Evolutionary conservation across 768 basidiomycete genomes (phyloP), one percentile per base, ranked within the genome.

Genomic region (Daedaleopsis nitida): DNA sequence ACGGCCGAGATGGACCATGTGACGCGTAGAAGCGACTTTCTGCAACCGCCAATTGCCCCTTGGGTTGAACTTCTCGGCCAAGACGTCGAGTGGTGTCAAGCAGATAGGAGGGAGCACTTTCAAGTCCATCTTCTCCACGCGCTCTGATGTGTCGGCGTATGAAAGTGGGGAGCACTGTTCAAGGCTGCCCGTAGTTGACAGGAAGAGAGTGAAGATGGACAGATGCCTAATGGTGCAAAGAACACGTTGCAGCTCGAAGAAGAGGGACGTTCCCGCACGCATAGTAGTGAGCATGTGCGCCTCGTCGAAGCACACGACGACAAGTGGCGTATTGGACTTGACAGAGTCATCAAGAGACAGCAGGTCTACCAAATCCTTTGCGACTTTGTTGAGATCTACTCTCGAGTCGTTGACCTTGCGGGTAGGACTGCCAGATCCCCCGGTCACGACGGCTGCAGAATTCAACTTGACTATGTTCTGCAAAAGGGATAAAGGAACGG

Each of bases 21-120:
- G 64, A 16, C 65, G 32, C 16, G 52, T 47, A n/a, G 58, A 59
- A 13, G 67, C 56, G 19, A 72, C 55, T 3, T 66, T 48, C 4
- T 64, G 62, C 42, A 73, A 50, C 17, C 53, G 62, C 34, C 52
- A 55, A 9, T 17, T 17, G 17, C 21, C n/a, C 16, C 2, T 9
- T 21, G 14, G 38, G 47, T 5, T 44, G 59, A 57, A 19, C 55
- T 53, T 14, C 23, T 38, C 17, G 17, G 69, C 72, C 23, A 74
- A 52, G 56, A 70, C 52, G 58, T 74, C 73, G 50, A 68, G 71
- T 11, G 66, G 67, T 16, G 68, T 44, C 56, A 67, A 65, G n/a
- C 58, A 60, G 51, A 68, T 62, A 17, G 70, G 67, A 17, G 56
- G 39, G 43, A 64, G 37, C 38, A 45, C 49, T 54, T 17, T 50